Conservation (phyloP, 1,139 yeast species). For the Candida sp. region DNA sequence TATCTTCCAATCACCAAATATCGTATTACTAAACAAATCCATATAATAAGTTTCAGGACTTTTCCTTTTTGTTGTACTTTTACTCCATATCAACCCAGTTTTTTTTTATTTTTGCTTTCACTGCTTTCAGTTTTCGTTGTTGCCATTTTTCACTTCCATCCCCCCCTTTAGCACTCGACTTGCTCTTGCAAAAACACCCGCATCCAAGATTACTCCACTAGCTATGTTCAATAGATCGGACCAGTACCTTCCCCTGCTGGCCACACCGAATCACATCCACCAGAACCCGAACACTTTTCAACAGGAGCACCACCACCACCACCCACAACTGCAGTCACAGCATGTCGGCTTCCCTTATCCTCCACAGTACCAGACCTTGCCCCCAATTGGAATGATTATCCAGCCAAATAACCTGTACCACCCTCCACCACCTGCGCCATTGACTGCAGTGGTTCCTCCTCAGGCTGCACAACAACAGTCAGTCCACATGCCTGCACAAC, state of each 20-base stretch:
- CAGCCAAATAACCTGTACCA: slow-evolving; percentile 2
- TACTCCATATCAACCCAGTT: background rate
- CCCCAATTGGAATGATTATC: slow-evolving; percentile 4
- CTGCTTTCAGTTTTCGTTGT: background rate
- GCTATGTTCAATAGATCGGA: slow-evolving; percentile 10
- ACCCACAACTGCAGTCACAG: background rate
- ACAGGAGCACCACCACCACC: background rate
- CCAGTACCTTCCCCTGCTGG: slow-evolving; percentile 3
- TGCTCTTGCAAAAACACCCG: background rate
- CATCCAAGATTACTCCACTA: background rate
- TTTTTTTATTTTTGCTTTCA: background rate
- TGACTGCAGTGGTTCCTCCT: background rate
- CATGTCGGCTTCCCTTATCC: background rate
- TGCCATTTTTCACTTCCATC: background rate
- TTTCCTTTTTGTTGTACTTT: background rate
- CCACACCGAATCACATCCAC: background rate
- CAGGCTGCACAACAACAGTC: background rate
- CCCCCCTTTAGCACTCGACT: background rate
- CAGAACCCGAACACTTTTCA: slow-evolving; percentile 2
- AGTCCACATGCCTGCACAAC: background rate
- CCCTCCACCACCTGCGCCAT: slow-evolving; percentile 3
- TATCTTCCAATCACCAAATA: background rate
- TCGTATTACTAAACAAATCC: background rate
- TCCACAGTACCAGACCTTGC: slow-evolving; percentile 1
- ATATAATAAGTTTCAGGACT: background rate